Base-by-base conservation (phyloP, 345 rosid genomes). In the Sonneratia caseolaris region DNA sequence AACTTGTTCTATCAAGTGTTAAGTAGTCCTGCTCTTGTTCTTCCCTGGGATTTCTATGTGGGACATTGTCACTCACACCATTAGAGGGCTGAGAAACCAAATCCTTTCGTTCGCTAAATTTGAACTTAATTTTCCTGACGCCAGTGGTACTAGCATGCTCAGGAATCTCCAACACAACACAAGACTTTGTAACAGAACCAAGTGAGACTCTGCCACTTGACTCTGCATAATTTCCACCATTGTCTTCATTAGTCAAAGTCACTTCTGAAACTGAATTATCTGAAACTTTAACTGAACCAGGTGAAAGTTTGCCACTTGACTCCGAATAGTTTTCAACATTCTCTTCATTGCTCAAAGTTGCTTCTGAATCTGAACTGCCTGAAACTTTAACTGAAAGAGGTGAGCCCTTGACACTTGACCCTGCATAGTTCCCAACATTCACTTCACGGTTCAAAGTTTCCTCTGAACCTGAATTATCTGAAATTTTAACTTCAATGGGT, bases 111-210 rank as follows among this genome's bases (percentile, higher is more conserved):
- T 85, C 89, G 77, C 92, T 85, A 59, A 92, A 82, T 85, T 89
- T 95, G 72, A 95, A 90, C 24, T 91, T 92, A 71, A 95, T 89
- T 77, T 89, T 95, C 79, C 90, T 84, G 68, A 95, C 84, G 65
- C 99, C 98, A 1, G 97, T 83, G 4, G 96, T 74, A 80, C 92
- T 89, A 56, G 81, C 85, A 79, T 95, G 89, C 85, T 88, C 83
- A 0, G 99, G 99, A 76, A 90, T 90, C 83, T 95, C 97, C 82
- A 89, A 65, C 57, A 87, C 90, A 70, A 95, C 93, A 68, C 80
- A 82, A 73, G 92, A 82, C 5, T 81, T 78, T 16, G 82, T 79
- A 15, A 72, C 82, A 70, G 74, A 80, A 76, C 69, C 79, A 4
- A 79, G 80, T 14, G 69, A 68, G 75, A 71, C 81, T 27, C 65